Percentiles rank a stretch among this genome's conserved stretches.
phyloP scores from a whole-genome alignment of 78 protist genomes.

The Bodo saltans region DNA sequence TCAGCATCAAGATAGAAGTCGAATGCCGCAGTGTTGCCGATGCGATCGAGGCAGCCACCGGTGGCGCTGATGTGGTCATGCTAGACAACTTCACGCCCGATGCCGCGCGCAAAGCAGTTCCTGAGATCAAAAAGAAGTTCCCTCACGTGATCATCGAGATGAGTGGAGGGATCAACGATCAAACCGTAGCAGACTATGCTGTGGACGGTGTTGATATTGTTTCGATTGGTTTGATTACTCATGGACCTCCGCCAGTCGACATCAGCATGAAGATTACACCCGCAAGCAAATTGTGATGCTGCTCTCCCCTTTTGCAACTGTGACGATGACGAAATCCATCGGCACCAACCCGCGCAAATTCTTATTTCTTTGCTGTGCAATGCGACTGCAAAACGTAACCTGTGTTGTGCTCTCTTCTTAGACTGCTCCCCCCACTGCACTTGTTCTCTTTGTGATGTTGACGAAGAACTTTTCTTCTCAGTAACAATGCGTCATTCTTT shows the following conservation, averaged over 20 bases:
- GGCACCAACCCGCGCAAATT: too few species aligned
- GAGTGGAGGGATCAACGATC: constrained; percentile 79
- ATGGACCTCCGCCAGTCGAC: constrained; percentile 74
- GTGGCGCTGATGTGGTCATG: constrained; percentile 91
- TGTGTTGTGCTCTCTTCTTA: too few species aligned
- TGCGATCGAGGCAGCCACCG: constrained; percentile 63
- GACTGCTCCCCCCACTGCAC: too few species aligned
- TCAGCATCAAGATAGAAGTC: constrained; percentile 83
- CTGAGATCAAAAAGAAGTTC: constrained; percentile 35
- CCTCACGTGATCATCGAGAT: constrained; percentile 80
- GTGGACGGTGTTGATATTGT: constrained; percentile 64
- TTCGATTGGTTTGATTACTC: constrained; percentile 66
- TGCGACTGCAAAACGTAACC: too few species aligned
- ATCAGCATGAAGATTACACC: constrained; percentile 69
- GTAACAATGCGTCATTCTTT: too few species aligned
- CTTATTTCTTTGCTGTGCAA: too few species aligned
- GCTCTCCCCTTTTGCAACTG: too few species aligned
- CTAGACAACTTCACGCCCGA: constrained; percentile 75
- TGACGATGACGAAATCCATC: too few species aligned
- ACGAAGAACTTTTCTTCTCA: too few species aligned
- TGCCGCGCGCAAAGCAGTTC: neutral
- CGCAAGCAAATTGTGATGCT: too few species aligned
- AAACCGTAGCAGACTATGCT: constrained; percentile 48
- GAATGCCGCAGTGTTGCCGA: constrained; percentile 66
- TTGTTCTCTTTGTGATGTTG: too few species aligned